Base-by-base conservation (phyloP, 2,329 filamentous ascomycete genomes). In the Ophiocordyceps camponoti-saundersi region DNA sequence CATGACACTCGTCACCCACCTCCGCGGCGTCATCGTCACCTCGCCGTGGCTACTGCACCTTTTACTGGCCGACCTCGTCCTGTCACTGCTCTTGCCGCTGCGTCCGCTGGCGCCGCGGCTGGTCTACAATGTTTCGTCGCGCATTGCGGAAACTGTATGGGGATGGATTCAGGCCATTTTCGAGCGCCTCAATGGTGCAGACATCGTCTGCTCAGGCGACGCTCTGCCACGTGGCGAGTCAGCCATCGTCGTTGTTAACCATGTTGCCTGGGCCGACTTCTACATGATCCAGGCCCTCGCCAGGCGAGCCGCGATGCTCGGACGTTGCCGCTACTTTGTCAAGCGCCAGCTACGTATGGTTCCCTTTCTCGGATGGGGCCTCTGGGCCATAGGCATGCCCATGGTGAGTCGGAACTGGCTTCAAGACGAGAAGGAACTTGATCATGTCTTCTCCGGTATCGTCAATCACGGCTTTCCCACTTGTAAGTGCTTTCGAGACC, bases 331-430 rank as follows among this genome's bases (percentile, higher is more conserved):
- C 26, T 80, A 76, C 66, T 79, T 80, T 56, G 72, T 75, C 48
- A 81, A 80, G 61, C 67, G 70, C 49, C 69, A 78, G 57, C 64
- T 81, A 48, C 68, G 68, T 49, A 66, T 68, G 61, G 71, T 80
- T 13, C 77, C 76, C 5, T 73, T 81, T 49, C 64, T 80, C 8
- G 76, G 77, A 18, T 80, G 76, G 77, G 77, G 75, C 2, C 63
- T 80, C 32, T 79, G 75, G 75, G 75, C 71, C 3, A 77, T 80
- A 67, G 74, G 75, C 2, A 79, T 80, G 73, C 77, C 76, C 7
- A 66, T 80, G 60, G 74, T 80, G 21, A 77, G 68, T 54, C 64
- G 77, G 46, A 71, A 73, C 47, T 80, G 77, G 76, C 66, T 69
- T 53, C 65, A 64, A 49, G 76, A 81, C 57, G 65, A 68, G 55